Evolutionary conservation across 345 rosid species (phyloP).

Genomic region (Populus tremula): DNA sequence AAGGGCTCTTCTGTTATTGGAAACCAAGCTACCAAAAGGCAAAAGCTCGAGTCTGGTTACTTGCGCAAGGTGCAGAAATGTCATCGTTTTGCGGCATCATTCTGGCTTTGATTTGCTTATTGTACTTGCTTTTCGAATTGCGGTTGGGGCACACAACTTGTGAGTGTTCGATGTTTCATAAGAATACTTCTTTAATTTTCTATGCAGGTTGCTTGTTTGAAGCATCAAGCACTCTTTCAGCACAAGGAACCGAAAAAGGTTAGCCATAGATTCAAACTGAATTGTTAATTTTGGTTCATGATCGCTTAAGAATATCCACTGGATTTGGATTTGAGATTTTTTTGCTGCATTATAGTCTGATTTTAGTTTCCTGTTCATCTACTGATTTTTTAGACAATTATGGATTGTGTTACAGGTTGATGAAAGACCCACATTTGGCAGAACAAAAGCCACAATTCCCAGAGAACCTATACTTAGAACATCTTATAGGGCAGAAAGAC

Average conservation of each 20-base stretch:
- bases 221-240: constrained; percentile 50
- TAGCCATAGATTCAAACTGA: not conserved
- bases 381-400: constrained; percentile 5
- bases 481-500: constrained; percentile 48
- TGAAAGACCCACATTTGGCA: constrained; percentile 10
- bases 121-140: not conserved
- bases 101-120: constrained; percentile 7
- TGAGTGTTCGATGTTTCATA: too few relatives aligned
- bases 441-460: constrained; percentile 47
- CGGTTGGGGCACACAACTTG: not conserved
- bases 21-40: constrained; percentile 59
- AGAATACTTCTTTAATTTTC: constrained; percentile 3
- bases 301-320: not conserved
- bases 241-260: constrained; percentile 56
- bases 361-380: not conserved
- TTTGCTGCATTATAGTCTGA: not conserved
- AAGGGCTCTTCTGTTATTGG: constrained; percentile 38
- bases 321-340: not conserved
- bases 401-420: constrained; percentile 32
- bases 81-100: not conserved
- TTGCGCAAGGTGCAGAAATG: constrained; percentile 49
- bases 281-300: not conserved
- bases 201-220: constrained; percentile 56
- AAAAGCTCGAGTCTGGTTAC: constrained; percentile 81
- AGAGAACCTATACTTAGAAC: constrained; percentile 60